Evolutionary conservation across 106 monocot species (phyloP).

Genomic region (Dendrobium huoshanense): DNA sequence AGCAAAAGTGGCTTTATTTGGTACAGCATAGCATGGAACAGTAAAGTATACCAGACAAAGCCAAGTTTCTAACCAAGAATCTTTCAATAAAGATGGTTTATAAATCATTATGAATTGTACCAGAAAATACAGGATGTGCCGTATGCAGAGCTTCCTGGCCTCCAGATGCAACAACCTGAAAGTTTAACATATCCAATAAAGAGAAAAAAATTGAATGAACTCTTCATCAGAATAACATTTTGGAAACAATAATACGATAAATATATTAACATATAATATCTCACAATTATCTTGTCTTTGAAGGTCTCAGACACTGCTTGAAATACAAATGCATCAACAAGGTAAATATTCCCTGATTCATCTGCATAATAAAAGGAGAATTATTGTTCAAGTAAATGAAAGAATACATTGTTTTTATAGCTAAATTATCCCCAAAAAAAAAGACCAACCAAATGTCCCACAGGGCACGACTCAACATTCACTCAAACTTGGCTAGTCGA

Average conservation of each 20-base stretch:
- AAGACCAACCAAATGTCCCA: not conserved
- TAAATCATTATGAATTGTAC: conserved; percentile 22
- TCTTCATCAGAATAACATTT: conserved; percentile 8
- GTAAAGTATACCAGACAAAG: not conserved
- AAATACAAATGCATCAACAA: conserved; percentile 63
- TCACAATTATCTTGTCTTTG: conserved; percentile 67
- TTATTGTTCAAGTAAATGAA: not conserved
- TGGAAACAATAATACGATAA: not conserved
- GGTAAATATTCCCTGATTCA: conserved; percentile 14
- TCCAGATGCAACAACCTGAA: conserved; percentile 71
- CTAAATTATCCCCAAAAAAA: not conserved
- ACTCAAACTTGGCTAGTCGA: not conserved
- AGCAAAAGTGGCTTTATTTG: not conserved
- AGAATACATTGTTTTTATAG: not conserved
- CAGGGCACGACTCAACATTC: not conserved
- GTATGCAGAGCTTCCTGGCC: conserved; percentile 26
- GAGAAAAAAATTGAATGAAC: not conserved
- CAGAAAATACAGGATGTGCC: conserved; percentile 51
- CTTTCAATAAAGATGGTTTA: not conserved
- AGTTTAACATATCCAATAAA: conserved; percentile 1
- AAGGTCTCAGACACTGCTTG: conserved; percentile 36
- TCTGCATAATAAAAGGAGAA: conserved; percentile 29
- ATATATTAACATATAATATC: conserved; percentile 7
- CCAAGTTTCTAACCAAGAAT: conserved; percentile 3
- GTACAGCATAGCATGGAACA: not conserved